Conservation (phyloP, 306 rosid genomes). For the Fragaria vesca region DNA sequence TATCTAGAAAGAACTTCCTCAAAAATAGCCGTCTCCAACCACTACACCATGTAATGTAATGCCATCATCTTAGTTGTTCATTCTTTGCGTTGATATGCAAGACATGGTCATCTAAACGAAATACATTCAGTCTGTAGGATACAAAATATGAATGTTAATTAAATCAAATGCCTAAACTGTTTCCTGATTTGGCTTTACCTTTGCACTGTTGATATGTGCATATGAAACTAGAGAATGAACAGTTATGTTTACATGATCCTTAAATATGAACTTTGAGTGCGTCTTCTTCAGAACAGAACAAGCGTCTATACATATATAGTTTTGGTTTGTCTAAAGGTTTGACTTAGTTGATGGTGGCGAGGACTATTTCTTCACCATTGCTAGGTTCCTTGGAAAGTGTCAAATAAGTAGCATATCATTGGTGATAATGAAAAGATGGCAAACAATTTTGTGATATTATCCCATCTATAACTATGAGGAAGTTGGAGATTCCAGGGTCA, state of each 20-base stretch:
- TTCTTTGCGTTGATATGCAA: neutral
- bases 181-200: neutral
- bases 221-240: neutral
- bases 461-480: neutral
- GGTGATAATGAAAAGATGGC: neutral
- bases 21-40: neutral
- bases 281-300: neutral
- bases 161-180: neutral
- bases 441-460: neutral
- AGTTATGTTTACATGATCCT: neutral
- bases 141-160: neutral
- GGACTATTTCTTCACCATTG: neutral
- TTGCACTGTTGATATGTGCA: neutral
- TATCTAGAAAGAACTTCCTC: neutral
- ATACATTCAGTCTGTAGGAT: neutral
- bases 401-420: neutral
- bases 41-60: neutral
- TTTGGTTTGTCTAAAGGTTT: neutral
- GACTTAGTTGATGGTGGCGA: neutral
- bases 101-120: neutral
- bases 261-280: neutral
- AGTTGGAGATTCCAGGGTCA: neutral
- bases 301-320: neutral
- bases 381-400: neutral
- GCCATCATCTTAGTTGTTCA: neutral